phyloP scores from a whole-genome alignment of 768 basidiomycete species.

The Pleurotus eryngii region DNA sequence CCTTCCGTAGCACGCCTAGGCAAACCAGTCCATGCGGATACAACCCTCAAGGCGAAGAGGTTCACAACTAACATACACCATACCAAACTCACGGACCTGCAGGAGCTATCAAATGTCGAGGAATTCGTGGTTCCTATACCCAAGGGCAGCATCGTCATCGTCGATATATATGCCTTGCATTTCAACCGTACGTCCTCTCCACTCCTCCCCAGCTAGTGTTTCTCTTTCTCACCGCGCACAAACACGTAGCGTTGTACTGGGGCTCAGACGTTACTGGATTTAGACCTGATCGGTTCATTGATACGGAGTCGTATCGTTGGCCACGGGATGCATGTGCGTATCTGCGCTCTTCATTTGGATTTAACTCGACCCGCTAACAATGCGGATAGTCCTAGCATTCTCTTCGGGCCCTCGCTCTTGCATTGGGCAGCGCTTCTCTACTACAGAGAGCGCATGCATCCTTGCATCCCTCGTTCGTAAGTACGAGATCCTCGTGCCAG shows the following conservation, averaged over 20 bases:
- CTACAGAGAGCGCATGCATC: constrained; percentile 37
- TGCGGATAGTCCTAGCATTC: constrained; percentile 35
- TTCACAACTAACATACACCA: constrained; percentile 21
- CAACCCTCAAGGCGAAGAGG: constrained; percentile 27
- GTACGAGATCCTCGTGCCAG: constrained; percentile 39
- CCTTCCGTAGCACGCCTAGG: constrained; percentile 33
- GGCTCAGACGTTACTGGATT: constrained; percentile 41
- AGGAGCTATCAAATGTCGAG: constrained; percentile 24
- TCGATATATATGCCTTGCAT: constrained; percentile 43
- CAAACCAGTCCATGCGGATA: constrained; percentile 32
- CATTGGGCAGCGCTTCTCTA: constrained; percentile 48
- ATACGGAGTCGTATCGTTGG: constrained; percentile 47
- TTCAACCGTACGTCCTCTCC: constrained; percentile 36
- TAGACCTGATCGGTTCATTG: constrained; percentile 49
- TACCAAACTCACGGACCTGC: constrained; percentile 20
- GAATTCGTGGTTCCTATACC: constrained; percentile 32
- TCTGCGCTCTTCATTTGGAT: neutral
- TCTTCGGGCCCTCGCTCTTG: constrained; percentile 42
- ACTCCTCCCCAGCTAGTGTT: neutral
- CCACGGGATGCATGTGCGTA: constrained; percentile 47
- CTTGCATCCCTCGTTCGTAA: constrained; percentile 39
- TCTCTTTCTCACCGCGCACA: neutral
- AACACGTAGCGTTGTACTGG: constrained; percentile 41
- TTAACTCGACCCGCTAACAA: neutral
- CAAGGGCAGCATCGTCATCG: constrained; percentile 32